Evolutionary conservation across 2,329 filamentous ascomycete genomes (phyloP), one percentile per base, ranked within the genome.

Genomic region (Colletotrichum sp.): DNA sequence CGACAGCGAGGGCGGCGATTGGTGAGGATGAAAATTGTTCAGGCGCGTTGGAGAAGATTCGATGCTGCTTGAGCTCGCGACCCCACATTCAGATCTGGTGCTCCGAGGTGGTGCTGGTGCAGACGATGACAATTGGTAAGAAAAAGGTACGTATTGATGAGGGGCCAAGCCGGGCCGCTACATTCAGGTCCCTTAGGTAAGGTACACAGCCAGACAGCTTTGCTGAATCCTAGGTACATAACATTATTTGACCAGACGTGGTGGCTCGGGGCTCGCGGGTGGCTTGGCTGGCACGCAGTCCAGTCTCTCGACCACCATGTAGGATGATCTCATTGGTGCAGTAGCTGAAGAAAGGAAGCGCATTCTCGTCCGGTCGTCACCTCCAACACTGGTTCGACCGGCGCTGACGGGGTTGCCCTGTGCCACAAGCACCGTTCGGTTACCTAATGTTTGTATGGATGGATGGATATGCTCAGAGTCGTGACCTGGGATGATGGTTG

Each of bases 191-290:
- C 27, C 55, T 59, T 59, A 59, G 27, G 25, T 27, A 59, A 59
- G 55, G 55, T 59, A 28, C 55, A 30, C 22, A 5, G 5, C 36
- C 36, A 39, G 2, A 28, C 2, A 28, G 44, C 44, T 52, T 52
- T 25, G 2, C 19, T 61, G 28, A 30, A 32, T 61, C 8, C 59
- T 32, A 61, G 27, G 59, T 61, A 34, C 25, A 30, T 2, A 13
- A 4, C 3, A 22, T 48, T 48, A 2, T 48, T 48, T 7, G n/a
- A 48, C 2, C 44, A 48, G 27, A 64, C 19, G 30, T 22, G 61
- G 72, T 75, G 39, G 72, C 68, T 61, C 72, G 68, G 72, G 25
- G 68, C 71, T 69, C 68, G 71, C 72, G 72, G 72, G 68, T 72
- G 64, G 73, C 73, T 75, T 75, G 64, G 69, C 30, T 64, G 64